Evolutionary conservation across 2,329 filamentous ascomycete genomes (phyloP), one percentile per base, ranked within the genome.

Genomic region (Ophiostoma novo-ulmi): DNA sequence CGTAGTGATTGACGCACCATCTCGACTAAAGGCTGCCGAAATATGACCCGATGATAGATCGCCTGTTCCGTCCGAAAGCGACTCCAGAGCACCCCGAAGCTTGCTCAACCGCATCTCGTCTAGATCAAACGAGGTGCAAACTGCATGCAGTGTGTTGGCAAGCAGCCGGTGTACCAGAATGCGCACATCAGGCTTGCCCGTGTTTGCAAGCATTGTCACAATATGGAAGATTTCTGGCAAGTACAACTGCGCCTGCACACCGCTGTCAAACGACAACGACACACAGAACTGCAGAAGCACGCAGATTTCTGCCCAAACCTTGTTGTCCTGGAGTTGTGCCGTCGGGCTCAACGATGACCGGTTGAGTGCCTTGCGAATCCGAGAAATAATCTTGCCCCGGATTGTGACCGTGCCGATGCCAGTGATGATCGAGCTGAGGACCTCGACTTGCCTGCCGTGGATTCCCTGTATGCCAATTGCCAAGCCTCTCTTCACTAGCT

Each of bases 151-250:
- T 1, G 88, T 86, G 77, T 91, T 91, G 69, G 89, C 84, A 35
- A 91, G 80, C 13, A 91, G 79, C 69, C 86, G 84, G 76, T 90
- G 88, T 2, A 91, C 87, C 26, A 87, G 80, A 8, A 84, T 78
- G 67, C 88, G 83, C 7, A 89, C 81, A 13, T 87, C 85, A 11
- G 83, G 79, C 13, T 83, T 78, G 7, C 89, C 89, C 1, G 86
- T 90, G 74, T 90, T 90, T 48, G 87, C 86, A 36, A 91, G 81
- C 87, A 91, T 90, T 0, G 89, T 90, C 71, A 90, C 87, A 67
- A 91, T 82, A 77, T 91, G 89, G 76, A 91, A 91, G 65, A 91
- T 82, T 76, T 91, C 89, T 0, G 89, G 88, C 6, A 91, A 79
- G 74, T 87, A 91, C 64, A 90, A 81, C 77, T 91, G 88, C 4